These are phyloP conservation scores for Aaosphaeria pasadenensis DNA, from an alignment of 2,329 filamentous ascomycete genomes.

Conservation along the genomic window DNA sequence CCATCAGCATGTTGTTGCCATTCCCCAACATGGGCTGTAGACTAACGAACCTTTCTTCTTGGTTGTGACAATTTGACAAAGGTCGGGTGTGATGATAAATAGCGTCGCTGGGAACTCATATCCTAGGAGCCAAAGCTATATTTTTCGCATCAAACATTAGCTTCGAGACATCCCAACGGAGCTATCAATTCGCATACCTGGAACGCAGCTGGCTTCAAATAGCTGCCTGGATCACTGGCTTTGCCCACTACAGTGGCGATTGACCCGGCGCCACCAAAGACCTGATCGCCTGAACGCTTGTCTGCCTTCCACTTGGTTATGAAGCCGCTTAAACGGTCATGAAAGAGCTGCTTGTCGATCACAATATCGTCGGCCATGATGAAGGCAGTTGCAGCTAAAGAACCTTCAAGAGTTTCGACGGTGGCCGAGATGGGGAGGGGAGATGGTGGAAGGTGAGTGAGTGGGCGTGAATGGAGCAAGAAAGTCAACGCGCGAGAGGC, in stretches of 20 bases:
- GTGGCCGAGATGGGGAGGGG: constrained; percentile 9
- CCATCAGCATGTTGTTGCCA: constrained; percentile 13
- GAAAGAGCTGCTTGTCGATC: constrained; percentile 91
- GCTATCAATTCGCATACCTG: constrained; percentile 63
- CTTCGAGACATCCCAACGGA: background rate
- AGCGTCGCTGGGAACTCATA: constrained; percentile 98
- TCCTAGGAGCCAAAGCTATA: constrained; percentile 92
- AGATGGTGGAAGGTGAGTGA: constrained; percentile 9
- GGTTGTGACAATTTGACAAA: constrained; percentile 89
- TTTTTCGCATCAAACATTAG: constrained; percentile 2
- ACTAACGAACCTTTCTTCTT: constrained; percentile 79
- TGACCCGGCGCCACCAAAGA: constrained; percentile 83
- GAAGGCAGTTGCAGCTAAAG: constrained; percentile 13
- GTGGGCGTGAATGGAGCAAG: constrained; percentile 19
- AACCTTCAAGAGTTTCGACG: constrained; percentile 17
- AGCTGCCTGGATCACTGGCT: constrained; percentile 74
- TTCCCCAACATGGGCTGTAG: background rate
- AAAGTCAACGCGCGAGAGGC: too few species aligned
- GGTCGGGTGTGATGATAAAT: constrained; percentile 85
- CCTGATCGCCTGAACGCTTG: constrained; percentile 78
- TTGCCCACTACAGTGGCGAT: constrained; percentile 93
- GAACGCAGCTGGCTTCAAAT: constrained; percentile 94
- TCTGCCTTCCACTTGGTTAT: constrained; percentile 94
- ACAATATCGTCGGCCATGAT: constrained; percentile 71
- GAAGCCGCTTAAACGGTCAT: constrained; percentile 85